Evolutionary conservation across 148 eudicot genomes (phyloP), one percentile per base, ranked within the genome.

Genomic region (Rhododendron ferrugineum): DNA sequence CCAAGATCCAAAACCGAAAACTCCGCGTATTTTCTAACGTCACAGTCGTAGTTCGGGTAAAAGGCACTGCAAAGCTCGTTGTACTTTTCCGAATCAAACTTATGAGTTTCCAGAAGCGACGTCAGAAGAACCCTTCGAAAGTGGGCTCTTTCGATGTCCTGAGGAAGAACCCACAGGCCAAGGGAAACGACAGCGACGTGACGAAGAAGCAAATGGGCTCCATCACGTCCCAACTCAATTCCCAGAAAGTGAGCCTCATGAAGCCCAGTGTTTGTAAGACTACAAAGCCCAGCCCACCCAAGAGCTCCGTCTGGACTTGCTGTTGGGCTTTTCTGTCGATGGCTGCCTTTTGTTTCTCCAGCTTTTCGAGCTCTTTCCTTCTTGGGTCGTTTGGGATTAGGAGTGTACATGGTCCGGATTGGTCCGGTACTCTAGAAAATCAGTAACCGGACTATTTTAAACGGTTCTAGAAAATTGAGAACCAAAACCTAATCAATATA

Each of bases 171-270:
- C 73, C 91, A 60, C 91, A 94, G 11, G 93, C 92, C 26, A 89
- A 81, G 10, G 86, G 91, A 62, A 94, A 92, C 78, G 92, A 89
- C 76, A 90, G 80, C 2, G 96, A 92, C 22, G 94, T 89, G 56
- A 88, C 90, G 81, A 91, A 93, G 88, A 92, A 93, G 87, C 96
- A 93, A 82, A 93, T 92, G 64, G 96, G 96, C 87, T 93, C 97
- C 97, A 94, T 94, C 68, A 94, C 97, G 83, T 94, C 97, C 97
- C 97, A 94, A 56, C 85, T 92, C 0, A 94, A 89, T 75, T 94
- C 97, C 95, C 97, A 94, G 44, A 94, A 94, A 0, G 97, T 94
- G 4, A 94, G 92, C 91, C 97, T 94, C 95, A 94, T 94, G 70
- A 91, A 94, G 81, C 90, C 97, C 89, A 89, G 37, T 36, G 93